Evolutionary conservation across 2,329 filamentous ascomycete species (phyloP).

Genomic region (Botrytis squamosa): DNA sequence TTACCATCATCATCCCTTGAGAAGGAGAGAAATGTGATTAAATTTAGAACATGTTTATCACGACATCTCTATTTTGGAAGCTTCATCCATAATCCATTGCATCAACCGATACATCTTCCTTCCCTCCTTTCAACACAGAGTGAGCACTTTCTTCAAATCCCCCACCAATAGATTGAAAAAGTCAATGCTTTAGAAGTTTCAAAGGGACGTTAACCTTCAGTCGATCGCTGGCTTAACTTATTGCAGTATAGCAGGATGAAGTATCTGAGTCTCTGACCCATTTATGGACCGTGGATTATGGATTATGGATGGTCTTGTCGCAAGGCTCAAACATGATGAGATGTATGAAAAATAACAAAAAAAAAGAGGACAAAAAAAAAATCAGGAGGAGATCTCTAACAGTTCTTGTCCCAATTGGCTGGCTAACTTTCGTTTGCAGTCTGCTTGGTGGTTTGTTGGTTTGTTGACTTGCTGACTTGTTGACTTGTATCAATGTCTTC

Average conservation of each 20-base stretch:
- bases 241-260: constrained; percentile 4
- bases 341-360: neutral
- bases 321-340: constrained; percentile 11
- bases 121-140: neutral
- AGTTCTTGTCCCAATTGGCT: constrained; percentile 31
- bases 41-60: neutral
- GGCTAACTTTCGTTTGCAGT: constrained; percentile 37
- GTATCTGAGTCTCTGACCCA: neutral
- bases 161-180: neutral
- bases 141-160: neutral
- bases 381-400: constrained; percentile 20
- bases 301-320: constrained; percentile 9
- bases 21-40: neutral
- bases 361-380: no score
- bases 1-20: neutral
- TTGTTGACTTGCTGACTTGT: neutral
- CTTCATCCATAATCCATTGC: neutral
- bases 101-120: neutral
- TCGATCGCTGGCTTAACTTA: neutral
- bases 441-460: constrained; percentile 1
- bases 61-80: neutral
- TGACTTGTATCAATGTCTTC: neutral
- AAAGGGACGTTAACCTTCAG: neutral
- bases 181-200: constrained; percentile 8
- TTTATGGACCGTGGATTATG: constrained; percentile 1